These are phyloP conservation scores for Antrodiella citrinella DNA, from an alignment of 768 basidiomycete genomes.

Conservation along the genomic window DNA sequence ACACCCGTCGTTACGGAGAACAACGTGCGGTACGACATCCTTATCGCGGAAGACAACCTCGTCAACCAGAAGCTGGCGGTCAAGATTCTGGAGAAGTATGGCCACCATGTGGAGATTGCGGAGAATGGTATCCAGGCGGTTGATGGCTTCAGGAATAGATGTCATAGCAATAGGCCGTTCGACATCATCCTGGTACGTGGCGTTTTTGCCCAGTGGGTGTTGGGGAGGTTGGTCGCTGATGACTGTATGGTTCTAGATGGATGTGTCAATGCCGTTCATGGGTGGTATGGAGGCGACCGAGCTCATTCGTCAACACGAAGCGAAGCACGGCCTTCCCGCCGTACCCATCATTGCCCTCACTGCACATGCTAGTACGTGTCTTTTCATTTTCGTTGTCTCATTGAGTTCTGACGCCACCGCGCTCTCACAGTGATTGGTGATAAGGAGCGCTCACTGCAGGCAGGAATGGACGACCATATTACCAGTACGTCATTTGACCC, in stretches of 20 bases:
- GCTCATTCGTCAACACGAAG: slow-evolving; percentile 80
- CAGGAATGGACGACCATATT: slow-evolving; percentile 80
- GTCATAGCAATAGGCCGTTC: slow-evolving; percentile 65
- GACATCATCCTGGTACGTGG: slow-evolving; percentile 89
- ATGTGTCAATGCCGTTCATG: slow-evolving; percentile 98
- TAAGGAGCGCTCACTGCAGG: slow-evolving; percentile 64
- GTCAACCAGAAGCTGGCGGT: slow-evolving; percentile 95
- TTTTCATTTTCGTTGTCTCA: neutral
- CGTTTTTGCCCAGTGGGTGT: too few relatives aligned
- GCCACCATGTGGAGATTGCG: slow-evolving; percentile 92
- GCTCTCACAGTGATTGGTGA: slow-evolving; percentile 73
- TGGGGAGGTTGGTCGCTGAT: neutral
- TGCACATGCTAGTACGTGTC: slow-evolving; percentile 84
- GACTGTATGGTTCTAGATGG: slow-evolving; percentile 58
- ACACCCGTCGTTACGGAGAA: slow-evolving; percentile 80
- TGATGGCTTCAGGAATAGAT: slow-evolving; percentile 80
- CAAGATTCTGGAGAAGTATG: slow-evolving; percentile 93
- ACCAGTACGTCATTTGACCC: slow-evolving; percentile 48
- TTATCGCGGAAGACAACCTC: slow-evolving; percentile 94
- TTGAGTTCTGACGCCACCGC: slow-evolving; percentile 1
- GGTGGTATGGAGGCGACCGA: slow-evolving; percentile 98
- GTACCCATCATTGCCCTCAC: slow-evolving; percentile 96
- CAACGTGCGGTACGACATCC: slow-evolving; percentile 83
- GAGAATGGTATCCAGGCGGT: slow-evolving; percentile 95
- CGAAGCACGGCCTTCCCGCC: slow-evolving; percentile 54